phyloP scores from a whole-genome alignment of 2,329 filamentous ascomycete species.

The Aspergillus ruber region DNA sequence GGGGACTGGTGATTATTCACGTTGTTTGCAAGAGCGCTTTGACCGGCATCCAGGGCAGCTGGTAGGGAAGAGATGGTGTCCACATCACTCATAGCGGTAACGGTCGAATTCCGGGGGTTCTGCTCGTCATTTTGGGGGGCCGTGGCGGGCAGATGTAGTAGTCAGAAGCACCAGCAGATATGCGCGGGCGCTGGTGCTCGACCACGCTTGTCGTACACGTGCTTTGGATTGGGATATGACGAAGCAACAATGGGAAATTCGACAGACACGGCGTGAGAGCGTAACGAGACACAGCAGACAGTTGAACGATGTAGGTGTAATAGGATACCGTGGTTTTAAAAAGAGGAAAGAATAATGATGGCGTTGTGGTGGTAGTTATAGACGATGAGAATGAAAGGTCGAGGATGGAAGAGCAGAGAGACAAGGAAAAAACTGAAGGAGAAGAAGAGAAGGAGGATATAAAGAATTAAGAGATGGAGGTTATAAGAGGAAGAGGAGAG shows the following conservation, averaged over 20 bases:
- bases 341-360: neutral
- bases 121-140: conserved; percentile 41
- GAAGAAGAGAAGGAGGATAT: conserved; percentile 6
- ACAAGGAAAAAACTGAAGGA: conserved; percentile 1
- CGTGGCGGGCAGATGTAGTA: conserved; percentile 27
- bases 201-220: conserved; percentile 12
- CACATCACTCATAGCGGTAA: conserved; percentile 45
- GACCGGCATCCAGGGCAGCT: conserved; percentile 31
- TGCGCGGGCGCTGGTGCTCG: conserved; percentile 28
- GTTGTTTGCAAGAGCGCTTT: conserved; percentile 26
- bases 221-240: neutral
- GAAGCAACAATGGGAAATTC: neutral
- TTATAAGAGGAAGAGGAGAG: conserved; percentile 4
- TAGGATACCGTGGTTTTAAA: neutral
- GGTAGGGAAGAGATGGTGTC: conserved; percentile 34
- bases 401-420: neutral
- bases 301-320: neutral
- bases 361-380: neutral
- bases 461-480: conserved; percentile 9
- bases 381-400: neutral
- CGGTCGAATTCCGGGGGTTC: conserved; percentile 32
- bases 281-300: neutral
- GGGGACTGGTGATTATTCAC: conserved; percentile 18
- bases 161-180: conserved; percentile 28
- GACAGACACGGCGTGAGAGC: neutral